These are phyloP conservation scores for Emericellopsis cladophorae DNA, from an alignment of 2,329 filamentous ascomycete genomes.

Conservation along the genomic window DNA sequence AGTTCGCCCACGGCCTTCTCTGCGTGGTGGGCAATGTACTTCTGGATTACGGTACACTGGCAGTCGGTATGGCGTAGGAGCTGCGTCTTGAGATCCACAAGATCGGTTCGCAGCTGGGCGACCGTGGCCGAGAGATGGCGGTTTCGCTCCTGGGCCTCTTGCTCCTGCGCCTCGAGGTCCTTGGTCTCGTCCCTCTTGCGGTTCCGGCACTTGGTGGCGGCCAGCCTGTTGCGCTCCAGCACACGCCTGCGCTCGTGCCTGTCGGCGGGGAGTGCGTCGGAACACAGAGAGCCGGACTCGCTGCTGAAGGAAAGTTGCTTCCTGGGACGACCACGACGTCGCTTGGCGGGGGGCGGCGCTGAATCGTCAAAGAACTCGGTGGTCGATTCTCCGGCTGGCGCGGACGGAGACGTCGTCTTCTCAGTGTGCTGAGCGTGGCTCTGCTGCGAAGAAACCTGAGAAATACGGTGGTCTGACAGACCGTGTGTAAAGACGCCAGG, in stretches of 20 bases:
- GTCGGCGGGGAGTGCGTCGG: too few species aligned
- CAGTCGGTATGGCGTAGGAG: constrained; percentile 16
- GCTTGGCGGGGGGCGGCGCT: too few species aligned
- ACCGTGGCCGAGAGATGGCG: constrained; percentile 13
- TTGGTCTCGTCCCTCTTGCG: constrained; percentile 16
- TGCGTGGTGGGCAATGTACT: constrained; percentile 16
- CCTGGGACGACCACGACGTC: too few species aligned
- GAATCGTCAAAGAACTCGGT: too few species aligned
- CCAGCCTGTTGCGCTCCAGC: constrained; percentile 17
- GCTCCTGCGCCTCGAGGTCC: constrained; percentile 13
- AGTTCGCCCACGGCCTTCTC: constrained; percentile 14
- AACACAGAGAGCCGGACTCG: too few species aligned
- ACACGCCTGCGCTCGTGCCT: constrained; percentile 5
- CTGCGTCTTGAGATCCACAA: constrained; percentile 16
- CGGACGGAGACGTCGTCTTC: too few species aligned
- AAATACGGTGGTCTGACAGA: too few species aligned
- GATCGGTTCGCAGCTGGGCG: constrained; percentile 13
- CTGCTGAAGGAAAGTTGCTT: too few species aligned
- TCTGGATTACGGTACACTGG: constrained; percentile 16
- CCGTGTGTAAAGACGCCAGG: too few species aligned
- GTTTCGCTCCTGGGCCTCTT: constrained; percentile 15
- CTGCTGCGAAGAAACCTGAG: too few species aligned
- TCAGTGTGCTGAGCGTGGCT: too few species aligned
- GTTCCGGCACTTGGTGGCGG: constrained; percentile 17
- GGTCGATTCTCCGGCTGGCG: too few species aligned